A percentile compares a stretch with the other conserved stretches of the same genome.
These are phyloP conservation scores for Pseudevernia furfuracea DNA, from an alignment of 495 filamentous ascomycete species.

Conservation along the genomic window DNA sequence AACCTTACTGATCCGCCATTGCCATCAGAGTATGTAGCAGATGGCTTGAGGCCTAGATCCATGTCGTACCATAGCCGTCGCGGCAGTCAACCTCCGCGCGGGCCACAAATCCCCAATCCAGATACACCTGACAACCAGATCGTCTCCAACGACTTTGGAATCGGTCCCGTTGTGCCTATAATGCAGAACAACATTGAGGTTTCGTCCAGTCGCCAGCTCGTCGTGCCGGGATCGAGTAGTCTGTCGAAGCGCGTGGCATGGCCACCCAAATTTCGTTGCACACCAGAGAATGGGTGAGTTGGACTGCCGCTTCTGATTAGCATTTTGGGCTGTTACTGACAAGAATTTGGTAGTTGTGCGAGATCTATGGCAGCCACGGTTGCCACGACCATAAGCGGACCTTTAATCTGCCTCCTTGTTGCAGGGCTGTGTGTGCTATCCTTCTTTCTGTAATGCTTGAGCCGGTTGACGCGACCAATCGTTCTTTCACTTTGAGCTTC, in stretches of 20 bases:
- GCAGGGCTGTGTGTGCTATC: background rate
- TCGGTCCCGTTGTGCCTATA: background rate
- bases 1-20: background rate
- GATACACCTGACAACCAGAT: slow-evolving; percentile 4
- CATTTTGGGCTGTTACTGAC: background rate
- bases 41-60: too few relatives aligned
- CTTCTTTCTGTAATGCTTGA: background rate
- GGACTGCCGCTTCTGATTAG: background rate
- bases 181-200: background rate
- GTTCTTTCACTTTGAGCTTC: background rate
- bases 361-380: background rate
- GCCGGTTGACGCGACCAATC: background rate
- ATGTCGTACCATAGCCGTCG: too few relatives aligned
- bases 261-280: background rate
- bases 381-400: background rate
- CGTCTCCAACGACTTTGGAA: background rate
- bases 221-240: background rate
- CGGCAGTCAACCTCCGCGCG: background rate
- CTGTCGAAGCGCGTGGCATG: background rate
- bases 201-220: background rate
- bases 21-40: background rate
- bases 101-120: background rate
- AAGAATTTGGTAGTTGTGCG: background rate
- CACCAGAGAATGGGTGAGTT: background rate
- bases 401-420: background rate